Base-by-base conservation (phyloP, 2,329 filamentous ascomycete species). In the Epichloe brachyelytri region DNA sequence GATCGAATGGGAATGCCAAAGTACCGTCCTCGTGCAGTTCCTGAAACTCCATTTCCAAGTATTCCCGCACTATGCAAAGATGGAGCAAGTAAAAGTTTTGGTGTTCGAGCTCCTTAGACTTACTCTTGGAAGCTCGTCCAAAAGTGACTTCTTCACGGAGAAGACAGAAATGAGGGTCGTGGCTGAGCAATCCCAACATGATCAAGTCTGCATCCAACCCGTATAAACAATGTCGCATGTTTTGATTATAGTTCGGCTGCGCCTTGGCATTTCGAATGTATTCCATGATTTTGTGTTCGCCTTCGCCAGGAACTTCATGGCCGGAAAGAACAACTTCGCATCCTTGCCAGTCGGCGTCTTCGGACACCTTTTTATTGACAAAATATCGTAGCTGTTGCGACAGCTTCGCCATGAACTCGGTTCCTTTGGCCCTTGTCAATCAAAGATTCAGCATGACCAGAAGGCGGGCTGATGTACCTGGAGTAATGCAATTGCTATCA, bases 281-380 rank as follows among this genome's bases (percentile, higher is more conserved):
- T 70, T 98, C 94, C 93, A 98, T 98, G 70, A 98, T 95, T 73
- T 98, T 98, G 75, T 98, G 93, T 69, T 98, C 93, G 61, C 93
- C 93, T 71, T 98, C 94, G 60, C 93, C 93, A 6, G 93, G 93
- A 26, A 97, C 91, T 68, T 98, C 94, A 64, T 98, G 94, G 50
- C 94, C 93, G 5, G 93, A 98, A 53, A 98, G 78, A 49, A 98
- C 89, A 60, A 98, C 84, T 64, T 97, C 90, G 57, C 94, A 93
- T 54, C 87, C 87, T 71, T 98, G 93, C 93, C 93, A 98, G 62
- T 98, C 93, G 46, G 84, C 81, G 67, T 98, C 93, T 67, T 98
- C 91, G 2, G 89, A 93, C 11, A 98, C 84, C 71, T 98, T 98
- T 72, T 98, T 98, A 74, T 88, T 95, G 74, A 98, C 85, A 69